Evolutionary conservation across 106 monocot species (phyloP).

Genomic region (Dioscorea alata): DNA sequence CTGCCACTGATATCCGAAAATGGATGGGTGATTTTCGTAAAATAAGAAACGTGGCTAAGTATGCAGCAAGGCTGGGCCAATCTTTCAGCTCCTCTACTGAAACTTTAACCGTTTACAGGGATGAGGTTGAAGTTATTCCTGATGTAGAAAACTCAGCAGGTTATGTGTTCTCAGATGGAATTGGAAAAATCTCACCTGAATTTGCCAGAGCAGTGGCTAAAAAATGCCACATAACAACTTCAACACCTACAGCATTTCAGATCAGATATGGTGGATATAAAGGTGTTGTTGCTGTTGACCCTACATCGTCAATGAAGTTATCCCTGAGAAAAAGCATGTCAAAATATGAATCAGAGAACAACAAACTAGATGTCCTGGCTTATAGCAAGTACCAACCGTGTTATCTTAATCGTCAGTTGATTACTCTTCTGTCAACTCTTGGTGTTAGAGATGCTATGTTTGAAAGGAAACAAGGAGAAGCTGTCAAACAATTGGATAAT

Average conservation of each 20-base stretch:
- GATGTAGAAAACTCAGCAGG: conserved; percentile 43
- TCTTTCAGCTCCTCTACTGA: conserved; percentile 90
- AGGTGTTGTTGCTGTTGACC: conserved; percentile 89
- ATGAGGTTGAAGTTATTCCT: conserved; percentile 58
- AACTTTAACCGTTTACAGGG: conserved; percentile 45
- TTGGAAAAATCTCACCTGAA: conserved; percentile 76
- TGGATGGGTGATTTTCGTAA: conserved; percentile 79
- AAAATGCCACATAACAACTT: conserved; percentile 53
- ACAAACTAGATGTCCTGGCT: conserved; percentile 70
- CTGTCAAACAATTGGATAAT: conserved; percentile 47
- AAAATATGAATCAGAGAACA: conserved; percentile 77
- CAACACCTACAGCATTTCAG: conserved; percentile 70
- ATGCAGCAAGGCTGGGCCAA: conserved; percentile 86
- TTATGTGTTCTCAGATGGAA: conserved; percentile 86
- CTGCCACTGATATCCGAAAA: conserved; percentile 48
- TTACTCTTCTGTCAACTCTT: conserved; percentile 88
- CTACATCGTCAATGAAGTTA: conserved; percentile 44
- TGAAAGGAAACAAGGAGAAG: conserved; percentile 54
- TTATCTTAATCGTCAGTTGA: conserved; percentile 82
- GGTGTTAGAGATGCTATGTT: conserved; percentile 71
- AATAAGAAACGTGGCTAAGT: conserved; percentile 92
- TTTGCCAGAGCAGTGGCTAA: conserved; percentile 73
- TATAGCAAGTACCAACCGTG: conserved; percentile 81
- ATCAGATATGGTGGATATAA: conserved; percentile 90
- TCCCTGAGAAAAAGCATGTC: conserved; percentile 80